phyloP scores from a whole-genome alignment of 2,329 filamentous ascomycete genomes.

The Aureobasidium lini region DNA sequence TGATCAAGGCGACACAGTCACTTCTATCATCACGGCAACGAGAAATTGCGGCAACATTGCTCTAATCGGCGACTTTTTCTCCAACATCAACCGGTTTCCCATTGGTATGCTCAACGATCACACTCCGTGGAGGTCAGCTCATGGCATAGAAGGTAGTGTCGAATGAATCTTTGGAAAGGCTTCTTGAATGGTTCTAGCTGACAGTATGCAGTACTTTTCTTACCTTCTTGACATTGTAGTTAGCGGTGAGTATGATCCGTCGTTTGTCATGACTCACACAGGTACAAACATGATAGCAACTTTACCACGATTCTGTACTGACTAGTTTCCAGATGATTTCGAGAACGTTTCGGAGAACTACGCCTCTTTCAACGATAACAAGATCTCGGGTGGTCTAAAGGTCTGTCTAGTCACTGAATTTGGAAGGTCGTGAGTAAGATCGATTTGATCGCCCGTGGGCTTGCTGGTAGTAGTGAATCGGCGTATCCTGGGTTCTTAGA shows the following conservation, averaged over 20 bases:
- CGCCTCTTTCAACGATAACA: conserved; percentile 20
- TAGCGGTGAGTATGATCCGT: conserved; percentile 17
- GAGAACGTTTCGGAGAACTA: conserved; percentile 26
- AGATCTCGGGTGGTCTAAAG: conserved; percentile 27
- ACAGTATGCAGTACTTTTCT: conserved; percentile 23
- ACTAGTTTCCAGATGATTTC: conserved; percentile 17
- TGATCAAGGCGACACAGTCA: conserved; percentile 8
- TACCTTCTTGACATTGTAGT: conserved; percentile 24
- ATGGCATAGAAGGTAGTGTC: conserved; percentile 15
- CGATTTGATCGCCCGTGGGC: too few relatives aligned
- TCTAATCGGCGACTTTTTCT: conserved; percentile 17
- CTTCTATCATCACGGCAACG: conserved; percentile 11
- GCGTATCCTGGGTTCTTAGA: too few relatives aligned
- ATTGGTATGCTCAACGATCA: conserved; percentile 14
- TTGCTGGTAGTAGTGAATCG: too few relatives aligned
- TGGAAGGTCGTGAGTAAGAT: neutral
- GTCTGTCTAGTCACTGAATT: conserved; percentile 22
- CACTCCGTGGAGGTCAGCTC: conserved; percentile 11
- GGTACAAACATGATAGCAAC: neutral
- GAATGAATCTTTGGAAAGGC: neutral
- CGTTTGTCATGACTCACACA: conserved; percentile 8
- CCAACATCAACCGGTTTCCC: conserved; percentile 14
- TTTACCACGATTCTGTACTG: neutral
- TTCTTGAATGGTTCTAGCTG: too few relatives aligned
- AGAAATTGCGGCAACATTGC: conserved; percentile 16